Evolutionary conservation across 148 eudicot species (phyloP).

Genomic region (Vaccinium vitisidaea): DNA sequence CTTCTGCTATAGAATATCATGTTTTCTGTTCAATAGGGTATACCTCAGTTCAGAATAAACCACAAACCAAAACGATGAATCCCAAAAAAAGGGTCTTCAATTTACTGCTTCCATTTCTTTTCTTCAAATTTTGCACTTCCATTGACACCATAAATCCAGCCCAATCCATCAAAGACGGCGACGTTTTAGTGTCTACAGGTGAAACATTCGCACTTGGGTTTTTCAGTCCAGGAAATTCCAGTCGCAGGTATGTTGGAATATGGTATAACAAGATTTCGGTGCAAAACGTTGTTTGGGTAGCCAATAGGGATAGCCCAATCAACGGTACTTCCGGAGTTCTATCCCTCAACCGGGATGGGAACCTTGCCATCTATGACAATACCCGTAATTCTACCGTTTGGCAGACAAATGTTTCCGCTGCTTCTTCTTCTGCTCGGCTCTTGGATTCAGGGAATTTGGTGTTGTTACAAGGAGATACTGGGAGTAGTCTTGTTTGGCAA

Average conservation of each 20-base stretch:
- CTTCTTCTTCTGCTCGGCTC: not conserved
- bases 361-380: not conserved
- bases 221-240: too few relatives aligned
- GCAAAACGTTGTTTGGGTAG: too few relatives aligned
- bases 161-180: not conserved
- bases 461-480: not conserved
- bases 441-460: not conserved
- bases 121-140: not conserved
- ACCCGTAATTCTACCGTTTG: not conserved
- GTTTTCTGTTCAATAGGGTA: not conserved
- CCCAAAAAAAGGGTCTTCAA: not conserved
- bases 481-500: conserved; percentile 8
- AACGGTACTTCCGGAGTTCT: too few relatives aligned
- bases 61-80: not conserved
- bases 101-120: not conserved
- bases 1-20: not conserved
- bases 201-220: conserved; percentile 15
- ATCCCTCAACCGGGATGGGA: too few relatives aligned
- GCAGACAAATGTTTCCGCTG: not conserved
- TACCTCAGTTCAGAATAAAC: not conserved
- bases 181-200: conserved; percentile 11
- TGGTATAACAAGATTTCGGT: conserved; percentile 17
- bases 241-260: conserved; percentile 19
- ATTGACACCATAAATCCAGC: not conserved
- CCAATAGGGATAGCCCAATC: too few relatives aligned